These are phyloP conservation scores for Coemansia sp. DNA, from an alignment of 192 early-diverging fungal species.

Conservation along the genomic window DNA sequence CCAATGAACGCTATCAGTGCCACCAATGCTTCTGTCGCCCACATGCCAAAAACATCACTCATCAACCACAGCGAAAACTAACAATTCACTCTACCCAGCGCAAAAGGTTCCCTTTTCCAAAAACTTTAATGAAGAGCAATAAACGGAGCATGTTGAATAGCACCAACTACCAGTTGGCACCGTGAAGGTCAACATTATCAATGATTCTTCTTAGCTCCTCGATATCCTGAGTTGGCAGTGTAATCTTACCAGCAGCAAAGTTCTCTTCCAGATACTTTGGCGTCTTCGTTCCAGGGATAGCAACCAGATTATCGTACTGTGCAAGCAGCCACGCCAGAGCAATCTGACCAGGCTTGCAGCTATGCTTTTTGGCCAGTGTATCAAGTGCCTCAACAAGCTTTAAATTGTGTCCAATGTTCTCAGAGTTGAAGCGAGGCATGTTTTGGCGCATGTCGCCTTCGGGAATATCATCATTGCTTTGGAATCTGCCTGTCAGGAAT, in stretches of 20 bases:
- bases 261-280: conserved; percentile 54
- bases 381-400: conserved; percentile 59
- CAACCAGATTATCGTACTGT: conserved; percentile 55
- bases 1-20: no score
- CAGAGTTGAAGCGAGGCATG: conserved; percentile 60
- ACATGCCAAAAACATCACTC: no score
- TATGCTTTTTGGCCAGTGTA: conserved; percentile 57
- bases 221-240: conserved; percentile 31
- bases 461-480: conserved; percentile 55
- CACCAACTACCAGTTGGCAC: not conserved
- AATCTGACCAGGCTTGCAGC: conserved; percentile 57
- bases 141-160: no score
- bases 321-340: conserved; percentile 66
- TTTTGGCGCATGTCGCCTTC: conserved; percentile 57
- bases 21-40: no score
- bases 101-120: not conserved
- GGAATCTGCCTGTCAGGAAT: conserved; percentile 64
- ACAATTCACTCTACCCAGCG: not conserved
- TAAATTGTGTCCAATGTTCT: conserved; percentile 61
- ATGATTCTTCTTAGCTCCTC: conserved; percentile 29
- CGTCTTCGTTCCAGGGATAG: conserved; percentile 63
- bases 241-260: conserved; percentile 31
- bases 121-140: no score
- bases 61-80: no score
- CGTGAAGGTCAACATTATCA: conserved; percentile 29